A percentile compares a stretch with the other conserved stretches of the same genome.
phyloP scores from a whole-genome alignment of 129 eudicot species.

The Arctium lappa region DNA sequence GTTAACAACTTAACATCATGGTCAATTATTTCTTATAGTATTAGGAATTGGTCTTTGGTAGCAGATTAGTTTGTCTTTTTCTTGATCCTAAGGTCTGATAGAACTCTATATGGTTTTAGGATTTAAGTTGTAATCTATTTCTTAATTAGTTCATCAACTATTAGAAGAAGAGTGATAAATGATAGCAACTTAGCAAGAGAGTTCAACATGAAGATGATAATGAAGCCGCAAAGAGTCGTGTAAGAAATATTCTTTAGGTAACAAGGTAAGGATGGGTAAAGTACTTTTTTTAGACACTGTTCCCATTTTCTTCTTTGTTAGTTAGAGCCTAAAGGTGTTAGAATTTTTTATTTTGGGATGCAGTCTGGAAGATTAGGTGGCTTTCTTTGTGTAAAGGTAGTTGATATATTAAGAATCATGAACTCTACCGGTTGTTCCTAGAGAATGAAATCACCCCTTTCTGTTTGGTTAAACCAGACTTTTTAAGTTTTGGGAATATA shows the following conservation, averaged over 20 bases:
- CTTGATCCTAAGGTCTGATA: not conserved
- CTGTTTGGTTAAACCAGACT: not conserved
- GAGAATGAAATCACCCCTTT: not conserved
- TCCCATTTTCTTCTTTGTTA: not conserved
- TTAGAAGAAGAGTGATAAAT: not conserved
- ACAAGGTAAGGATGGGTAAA: not conserved
- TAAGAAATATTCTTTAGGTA: not conserved
- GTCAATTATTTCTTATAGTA: not conserved
- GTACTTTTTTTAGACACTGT: not conserved
- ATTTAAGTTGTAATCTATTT: not conserved
- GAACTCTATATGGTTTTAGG: not conserved
- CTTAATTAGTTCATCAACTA: not conserved
- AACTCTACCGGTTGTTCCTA: not conserved
- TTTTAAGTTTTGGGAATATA: not conserved
- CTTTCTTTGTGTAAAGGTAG: not conserved
- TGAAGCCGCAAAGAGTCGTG: not conserved
- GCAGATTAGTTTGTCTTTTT: too few species aligned
- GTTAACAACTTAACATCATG: slow-evolving; percentile 1
- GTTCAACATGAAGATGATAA: not conserved
- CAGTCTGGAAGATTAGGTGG: not conserved
- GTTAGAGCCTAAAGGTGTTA: not conserved
- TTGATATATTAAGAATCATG: not conserved
- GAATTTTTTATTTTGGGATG: not conserved
- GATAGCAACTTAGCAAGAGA: not conserved
- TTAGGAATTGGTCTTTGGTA: not conserved